Base-by-base conservation (phyloP, 148 eudicot genomes). In the Beta vulgaris region DNA sequence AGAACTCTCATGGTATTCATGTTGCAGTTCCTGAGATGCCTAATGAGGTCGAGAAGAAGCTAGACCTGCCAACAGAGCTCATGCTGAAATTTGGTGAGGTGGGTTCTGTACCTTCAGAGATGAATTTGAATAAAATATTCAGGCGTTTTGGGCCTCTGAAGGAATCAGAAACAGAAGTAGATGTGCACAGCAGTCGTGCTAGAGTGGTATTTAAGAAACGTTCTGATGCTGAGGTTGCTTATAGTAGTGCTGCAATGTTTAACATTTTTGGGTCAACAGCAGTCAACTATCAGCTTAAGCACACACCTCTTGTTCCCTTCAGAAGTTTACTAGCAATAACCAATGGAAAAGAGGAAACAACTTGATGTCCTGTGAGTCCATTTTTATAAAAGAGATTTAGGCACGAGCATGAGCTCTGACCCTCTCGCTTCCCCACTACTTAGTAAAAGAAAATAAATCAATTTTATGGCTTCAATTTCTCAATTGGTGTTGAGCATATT, bases 191-290 rank as follows among this genome's bases (percentile, higher is more conserved):
- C 49, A 68, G 87, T 48, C 89, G 91, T 78, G 97, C 98, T 53
- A 87, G 88, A 79, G 91, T 95, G 79, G 88, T 95, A 35, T 94
- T 87, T 70, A 95, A 92, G 80, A 86, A 85, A 79, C 82, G 91
- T 72, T 79, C 92, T 59, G 98, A 92, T 88, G 98, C 98, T 78
- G 91, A 90, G 82, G 91, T 90, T 83, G 98, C 98, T 79, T 85
- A 76, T 59, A 89, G 85, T 69, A 95, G 98, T 80, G 88, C 97
- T 35, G 83, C 85, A 37, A 84, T 64, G 75, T 90, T 92, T 78
- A 88, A 85, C 73, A 90, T 95, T 61, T 92, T 95, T 80, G 96
- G 97, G 40, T 67, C 91, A 59, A 78, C 68, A 28, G 73, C 77
- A 62, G 97, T 95, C 73, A 88, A 80, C 81, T 95, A 90, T 84